Conservation (phyloP, 352 stramenopile genomes). For the Phytophthora parvispora region DNA sequence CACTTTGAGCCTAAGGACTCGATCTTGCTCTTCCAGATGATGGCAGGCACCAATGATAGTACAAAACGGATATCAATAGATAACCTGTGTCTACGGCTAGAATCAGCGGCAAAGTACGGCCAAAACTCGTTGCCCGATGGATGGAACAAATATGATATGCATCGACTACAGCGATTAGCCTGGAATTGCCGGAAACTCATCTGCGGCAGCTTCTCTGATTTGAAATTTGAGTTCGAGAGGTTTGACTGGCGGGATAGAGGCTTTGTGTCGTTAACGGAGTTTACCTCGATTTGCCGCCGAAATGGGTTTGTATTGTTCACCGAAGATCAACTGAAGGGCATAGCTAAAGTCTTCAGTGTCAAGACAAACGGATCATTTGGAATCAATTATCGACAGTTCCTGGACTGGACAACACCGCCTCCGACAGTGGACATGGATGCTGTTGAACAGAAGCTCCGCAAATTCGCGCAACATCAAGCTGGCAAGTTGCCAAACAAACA, state of each 20-base stretch:
- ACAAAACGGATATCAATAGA: constrained; percentile 43
- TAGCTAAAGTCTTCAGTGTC: constrained; percentile 65
- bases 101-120: constrained; percentile 32
- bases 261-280: constrained; percentile 57
- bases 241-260: constrained; percentile 73
- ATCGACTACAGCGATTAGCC: constrained; percentile 56
- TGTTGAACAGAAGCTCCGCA: constrained; percentile 62
- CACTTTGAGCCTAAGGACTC: constrained; percentile 53
- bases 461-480: constrained; percentile 46
- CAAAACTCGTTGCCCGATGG: constrained; percentile 4
- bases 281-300: constrained; percentile 44
- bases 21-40: constrained; percentile 46
- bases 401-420: constrained; percentile 73
- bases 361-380: constrained; percentile 58
- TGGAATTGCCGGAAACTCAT: constrained; percentile 64
- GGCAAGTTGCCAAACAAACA: constrained; percentile 37
- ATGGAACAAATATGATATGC: constrained; percentile 55
- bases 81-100: constrained; percentile 43
- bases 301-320: constrained; percentile 65
- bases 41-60: constrained; percentile 7
- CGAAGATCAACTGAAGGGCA: constrained; percentile 41
- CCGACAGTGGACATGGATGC: constrained; percentile 44
- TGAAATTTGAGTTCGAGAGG: constrained; percentile 65
- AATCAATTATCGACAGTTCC: constrained; percentile 74
- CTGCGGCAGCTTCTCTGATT: constrained; percentile 35